Evolutionary conservation across 164 flowering plant genomes (phyloP).

Genomic region (Amborella trichopoda): DNA sequence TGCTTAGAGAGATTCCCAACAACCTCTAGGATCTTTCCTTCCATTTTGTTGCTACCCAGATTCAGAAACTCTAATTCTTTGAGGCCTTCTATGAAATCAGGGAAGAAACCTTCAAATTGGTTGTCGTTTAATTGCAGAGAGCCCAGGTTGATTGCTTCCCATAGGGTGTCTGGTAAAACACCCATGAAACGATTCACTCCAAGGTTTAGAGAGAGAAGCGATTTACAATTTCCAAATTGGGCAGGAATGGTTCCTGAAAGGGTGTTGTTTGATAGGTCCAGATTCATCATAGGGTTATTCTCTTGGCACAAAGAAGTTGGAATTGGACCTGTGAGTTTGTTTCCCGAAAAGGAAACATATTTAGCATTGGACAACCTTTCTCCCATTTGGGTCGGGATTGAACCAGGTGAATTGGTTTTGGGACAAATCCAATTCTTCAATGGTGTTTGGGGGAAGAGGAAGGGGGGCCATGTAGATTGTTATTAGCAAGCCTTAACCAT

Average conservation of each 20-base stretch:
- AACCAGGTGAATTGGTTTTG: not conserved
- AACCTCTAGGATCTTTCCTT: slow-evolving; percentile 13
- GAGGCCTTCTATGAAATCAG: slow-evolving; percentile 3
- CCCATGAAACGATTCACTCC: slow-evolving; percentile 6
- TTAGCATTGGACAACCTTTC: not conserved
- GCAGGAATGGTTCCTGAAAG: not conserved
- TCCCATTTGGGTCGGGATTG: not conserved
- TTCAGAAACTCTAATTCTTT: slow-evolving; percentile 3
- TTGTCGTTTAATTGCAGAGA: slow-evolving; percentile 6
- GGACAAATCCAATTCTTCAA: slow-evolving; percentile 4
- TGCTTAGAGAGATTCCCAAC: slow-evolving; percentile 9
- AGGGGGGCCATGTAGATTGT: slow-evolving; percentile 11
- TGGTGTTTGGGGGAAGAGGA: slow-evolving; percentile 5
- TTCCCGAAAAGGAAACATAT: not conserved
- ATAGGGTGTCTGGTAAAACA: slow-evolving; percentile 5
- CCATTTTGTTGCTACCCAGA: slow-evolving; percentile 7
- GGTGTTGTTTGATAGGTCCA: no score
- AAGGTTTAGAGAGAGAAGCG: slow-evolving; percentile 12
- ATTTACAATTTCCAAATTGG: slow-evolving; percentile 6
- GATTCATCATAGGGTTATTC: no score
- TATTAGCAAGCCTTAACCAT: slow-evolving; percentile 1
- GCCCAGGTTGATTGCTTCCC: not conserved
- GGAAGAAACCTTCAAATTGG: slow-evolving; percentile 7
- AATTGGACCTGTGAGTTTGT: slow-evolving; percentile 1
- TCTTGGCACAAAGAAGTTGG: no score